phyloP scores from a whole-genome alignment of 2,329 filamentous ascomycete genomes.

The Didymella exigua region DNA sequence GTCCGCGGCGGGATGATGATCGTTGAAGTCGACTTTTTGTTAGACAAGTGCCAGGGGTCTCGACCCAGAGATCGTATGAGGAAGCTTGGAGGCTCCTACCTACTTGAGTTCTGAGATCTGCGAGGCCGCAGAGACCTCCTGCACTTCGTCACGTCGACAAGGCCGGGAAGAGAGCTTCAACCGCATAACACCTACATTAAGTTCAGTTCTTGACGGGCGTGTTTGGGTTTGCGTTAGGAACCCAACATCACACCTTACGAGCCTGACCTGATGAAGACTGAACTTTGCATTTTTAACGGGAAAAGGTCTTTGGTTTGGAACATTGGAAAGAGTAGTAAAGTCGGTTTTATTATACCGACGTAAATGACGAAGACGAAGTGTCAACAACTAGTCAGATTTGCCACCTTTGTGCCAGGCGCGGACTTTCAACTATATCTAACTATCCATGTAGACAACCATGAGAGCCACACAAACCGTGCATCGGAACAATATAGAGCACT shows the following conservation, averaged over 20 bases:
- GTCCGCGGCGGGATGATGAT: conserved; percentile 2
- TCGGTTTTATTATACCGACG: neutral
- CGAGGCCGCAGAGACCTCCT: neutral
- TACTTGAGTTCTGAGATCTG: neutral
- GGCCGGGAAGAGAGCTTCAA: neutral
- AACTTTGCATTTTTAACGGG: neutral
- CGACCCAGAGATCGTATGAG: neutral
- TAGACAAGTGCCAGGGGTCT: neutral
- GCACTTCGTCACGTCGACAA: neutral
- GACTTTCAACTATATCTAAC: neutral
- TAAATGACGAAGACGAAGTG: neutral
- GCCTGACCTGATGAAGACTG: neutral
- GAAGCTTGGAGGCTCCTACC: neutral
- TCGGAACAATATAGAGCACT: too few relatives aligned
- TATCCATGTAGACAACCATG: neutral
- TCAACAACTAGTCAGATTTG: neutral
- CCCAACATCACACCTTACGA: neutral
- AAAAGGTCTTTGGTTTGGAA: neutral
- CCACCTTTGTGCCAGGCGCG: neutral
- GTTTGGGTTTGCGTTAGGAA: neutral
- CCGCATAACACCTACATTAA: neutral
- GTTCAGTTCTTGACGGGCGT: neutral
- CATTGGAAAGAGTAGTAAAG: neutral
- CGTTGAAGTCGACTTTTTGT: neutral
- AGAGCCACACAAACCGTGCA: neutral